Evolutionary conservation across 495 filamentous ascomycete species (phyloP), one percentile per base, ranked within the genome.

Genomic region (Podospora pseudoanserina): DNA sequence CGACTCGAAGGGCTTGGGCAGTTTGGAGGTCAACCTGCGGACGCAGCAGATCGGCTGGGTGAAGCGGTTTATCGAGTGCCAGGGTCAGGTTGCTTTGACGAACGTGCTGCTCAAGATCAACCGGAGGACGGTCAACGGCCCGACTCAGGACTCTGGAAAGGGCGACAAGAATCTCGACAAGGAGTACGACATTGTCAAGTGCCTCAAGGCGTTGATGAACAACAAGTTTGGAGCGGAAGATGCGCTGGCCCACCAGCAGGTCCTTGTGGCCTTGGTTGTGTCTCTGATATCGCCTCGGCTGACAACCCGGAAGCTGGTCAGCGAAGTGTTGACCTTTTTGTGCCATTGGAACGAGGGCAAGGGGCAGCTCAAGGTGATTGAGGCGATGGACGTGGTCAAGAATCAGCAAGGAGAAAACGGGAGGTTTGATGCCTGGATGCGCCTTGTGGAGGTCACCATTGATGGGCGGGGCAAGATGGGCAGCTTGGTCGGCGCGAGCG

Each of bases 11-110:
- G 91, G 96, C 63, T 81, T 99, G 19, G 90, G 90, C 60, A 96
- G 92, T 81, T 80, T 99, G 72, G 92, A 92, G 76, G 96, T 99
- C 78, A 96, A 92, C 80, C 75, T 99, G 72, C 85, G 95, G 68
- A 98, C 96, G 39, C 96, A 99, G 75, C 95, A 96, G 55, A 98
- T 99, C 71, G 92, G 90, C 80, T 99, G 95, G 95, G 96, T 99
- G 65, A 93, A 90, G 80, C 87, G 89, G 20, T 99, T 98, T 79
- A 92, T 98, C 68, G 95, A 98, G 80, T 94, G 96, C 56, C 95
- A 99, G 79, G 95, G 95, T 67, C 94, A 97, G 80, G 90, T 99
- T 28, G 95, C 95, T 55, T 83, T 99, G 72, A 97, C 95, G 27
- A 99, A 96, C 76, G 90, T 97, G 13, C 87, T 99, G 26, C 80